These are phyloP conservation scores for Marchantia paleacea DNA, from an alignment of 225 moss, liverwort and hornwort species.

Conservation along the genomic window DNA sequence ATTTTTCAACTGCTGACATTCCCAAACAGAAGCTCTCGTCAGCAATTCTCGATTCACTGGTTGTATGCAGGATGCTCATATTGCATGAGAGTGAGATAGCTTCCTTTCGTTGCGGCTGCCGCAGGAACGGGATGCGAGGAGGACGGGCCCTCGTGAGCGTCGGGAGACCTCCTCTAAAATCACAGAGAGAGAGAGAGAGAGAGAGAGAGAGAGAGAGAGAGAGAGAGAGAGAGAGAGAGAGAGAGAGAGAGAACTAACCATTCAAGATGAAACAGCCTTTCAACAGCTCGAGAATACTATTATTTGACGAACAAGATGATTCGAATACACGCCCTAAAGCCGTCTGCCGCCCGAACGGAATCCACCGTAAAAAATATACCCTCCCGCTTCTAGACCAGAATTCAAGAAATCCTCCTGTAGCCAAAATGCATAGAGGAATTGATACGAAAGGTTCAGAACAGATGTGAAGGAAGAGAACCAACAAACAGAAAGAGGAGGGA, in stretches of 20 bases:
- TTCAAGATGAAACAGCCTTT: background rate
- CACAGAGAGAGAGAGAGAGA: no score
- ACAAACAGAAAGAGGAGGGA: background rate
- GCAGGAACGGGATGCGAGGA: no score
- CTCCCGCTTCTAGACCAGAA: background rate
- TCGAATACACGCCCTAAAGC: background rate
- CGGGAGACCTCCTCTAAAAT: no score
- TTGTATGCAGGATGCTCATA: no score
- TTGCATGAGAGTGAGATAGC: no score
- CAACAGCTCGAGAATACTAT: background rate
- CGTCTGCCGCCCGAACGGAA: background rate
- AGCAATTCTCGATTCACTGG: background rate
- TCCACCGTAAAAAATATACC: background rate
- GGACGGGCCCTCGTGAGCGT: no score
- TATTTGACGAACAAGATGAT: background rate
- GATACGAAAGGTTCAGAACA: background rate
- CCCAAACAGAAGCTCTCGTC: background rate
- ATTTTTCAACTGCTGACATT: background rate
- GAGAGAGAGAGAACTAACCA: background rate
- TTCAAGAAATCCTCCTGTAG: background rate
- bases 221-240: no score
- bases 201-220: no score
- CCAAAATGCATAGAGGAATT: background rate
- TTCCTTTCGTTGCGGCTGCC: background rate
- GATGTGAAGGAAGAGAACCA: no score